A percentile compares a stretch with the other conserved stretches of the same genome.
Evolutionary conservation across 257 asterid genomes (phyloP).

Genomic region (Penstemon barbatus): DNA sequence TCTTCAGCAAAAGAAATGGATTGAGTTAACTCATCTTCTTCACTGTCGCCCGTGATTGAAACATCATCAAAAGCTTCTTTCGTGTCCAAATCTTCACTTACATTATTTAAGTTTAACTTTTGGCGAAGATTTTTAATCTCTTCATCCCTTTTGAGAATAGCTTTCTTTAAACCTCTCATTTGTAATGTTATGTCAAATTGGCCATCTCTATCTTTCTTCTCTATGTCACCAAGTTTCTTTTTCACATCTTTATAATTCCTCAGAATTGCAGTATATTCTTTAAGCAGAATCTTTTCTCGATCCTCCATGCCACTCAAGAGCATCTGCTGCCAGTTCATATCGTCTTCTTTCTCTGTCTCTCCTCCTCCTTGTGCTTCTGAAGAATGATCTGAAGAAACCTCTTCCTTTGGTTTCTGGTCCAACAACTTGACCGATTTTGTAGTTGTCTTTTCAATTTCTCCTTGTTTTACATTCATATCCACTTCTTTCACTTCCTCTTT

Average conservation of each 20-base stretch:
- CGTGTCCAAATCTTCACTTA: conserved; percentile 7
- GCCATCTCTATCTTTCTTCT: conserved; percentile 45
- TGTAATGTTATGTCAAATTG: conserved; percentile 40
- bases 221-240: conserved; percentile 38
- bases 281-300: conserved; percentile 49
- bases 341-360: conserved; percentile 29
- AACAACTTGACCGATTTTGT: conserved; percentile 15
- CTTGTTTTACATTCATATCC: conserved; percentile 5
- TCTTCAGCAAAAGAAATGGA: conserved; percentile 43
- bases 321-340: conserved; percentile 52
- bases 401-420: conserved; percentile 22
- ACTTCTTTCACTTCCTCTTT: conserved; percentile 33
- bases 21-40: conserved; percentile 30
- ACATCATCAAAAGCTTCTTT: conserved; percentile 15
- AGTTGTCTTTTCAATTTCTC: neutral
- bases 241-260: conserved; percentile 50
- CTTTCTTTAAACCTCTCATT: conserved; percentile 38
- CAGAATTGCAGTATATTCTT: conserved; percentile 48
- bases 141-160: conserved; percentile 36
- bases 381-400: conserved; percentile 8
- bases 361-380: conserved; percentile 3
- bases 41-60: neutral
- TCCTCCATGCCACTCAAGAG: conserved; percentile 59
- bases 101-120: conserved; percentile 19
- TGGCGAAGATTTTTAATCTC: conserved; percentile 36